Conservation (phyloP, 192 early-diverging fungal genomes). For the Umbelopsis sp. region DNA sequence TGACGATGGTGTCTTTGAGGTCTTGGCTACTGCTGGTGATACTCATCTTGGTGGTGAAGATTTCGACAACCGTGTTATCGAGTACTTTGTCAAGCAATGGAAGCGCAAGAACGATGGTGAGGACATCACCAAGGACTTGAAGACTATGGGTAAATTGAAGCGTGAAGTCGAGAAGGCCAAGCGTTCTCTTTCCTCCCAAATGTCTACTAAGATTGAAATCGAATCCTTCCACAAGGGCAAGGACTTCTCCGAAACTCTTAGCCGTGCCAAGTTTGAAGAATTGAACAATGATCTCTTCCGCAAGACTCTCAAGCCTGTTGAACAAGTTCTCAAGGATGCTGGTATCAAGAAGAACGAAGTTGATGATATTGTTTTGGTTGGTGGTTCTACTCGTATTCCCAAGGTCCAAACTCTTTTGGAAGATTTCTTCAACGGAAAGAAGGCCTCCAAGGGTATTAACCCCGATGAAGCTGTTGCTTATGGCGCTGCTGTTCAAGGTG, state of each 20-base stretch:
- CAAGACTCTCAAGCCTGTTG: slow-evolving; percentile 88
- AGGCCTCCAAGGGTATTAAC: slow-evolving; percentile 96
- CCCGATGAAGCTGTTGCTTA: slow-evolving; percentile 99
- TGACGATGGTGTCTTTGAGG: slow-evolving; percentile 97
- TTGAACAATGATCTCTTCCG: slow-evolving; percentile 89
- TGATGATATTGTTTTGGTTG: slow-evolving; percentile 96
- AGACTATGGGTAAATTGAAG: slow-evolving; percentile 90
- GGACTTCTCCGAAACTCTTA: slow-evolving; percentile 88
- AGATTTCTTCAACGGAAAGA: slow-evolving; percentile 96
- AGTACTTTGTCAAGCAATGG: slow-evolving; percentile 86
- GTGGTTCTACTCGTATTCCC: slow-evolving; percentile 98
- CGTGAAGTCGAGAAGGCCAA: slow-evolving; percentile 90
- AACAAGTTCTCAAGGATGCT: slow-evolving; percentile 88
- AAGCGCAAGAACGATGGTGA: slow-evolving; percentile 81
- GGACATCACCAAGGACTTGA: slow-evolving; percentile 79
- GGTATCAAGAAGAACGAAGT: slow-evolving; percentile 82
- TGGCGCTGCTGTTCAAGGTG: slow-evolving; percentile 96
- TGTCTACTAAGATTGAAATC: slow-evolving; percentile 86
- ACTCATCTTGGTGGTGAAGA: slow-evolving; percentile 99
- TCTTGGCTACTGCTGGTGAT: slow-evolving; percentile 97
- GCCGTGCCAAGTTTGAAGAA: slow-evolving; percentile 93
- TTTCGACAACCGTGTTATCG: slow-evolving; percentile 96
- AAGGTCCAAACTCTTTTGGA: slow-evolving; percentile 93
- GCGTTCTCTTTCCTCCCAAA: slow-evolving; percentile 87
- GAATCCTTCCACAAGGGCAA: slow-evolving; percentile 84